phyloP scores from a whole-genome alignment of 805 yeast species.

The Teunomyces atbi region DNA sequence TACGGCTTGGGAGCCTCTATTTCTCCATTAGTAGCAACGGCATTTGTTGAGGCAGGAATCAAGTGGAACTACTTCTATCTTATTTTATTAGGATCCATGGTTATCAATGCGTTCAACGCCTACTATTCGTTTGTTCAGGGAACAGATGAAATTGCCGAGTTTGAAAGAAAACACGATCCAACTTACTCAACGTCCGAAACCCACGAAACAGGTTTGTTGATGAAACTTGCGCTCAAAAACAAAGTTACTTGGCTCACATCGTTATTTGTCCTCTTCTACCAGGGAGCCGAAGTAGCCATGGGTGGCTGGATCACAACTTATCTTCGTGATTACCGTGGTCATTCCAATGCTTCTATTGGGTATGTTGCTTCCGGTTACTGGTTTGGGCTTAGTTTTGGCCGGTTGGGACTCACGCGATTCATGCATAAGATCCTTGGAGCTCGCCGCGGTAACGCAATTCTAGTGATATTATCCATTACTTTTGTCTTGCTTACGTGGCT shows the following conservation, averaged over 20 bases:
- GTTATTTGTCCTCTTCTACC: slow-evolving; percentile 18
- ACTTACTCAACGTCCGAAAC: neutral
- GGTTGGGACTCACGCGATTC: slow-evolving; percentile 17
- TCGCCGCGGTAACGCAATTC: slow-evolving; percentile 12
- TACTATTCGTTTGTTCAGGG: slow-evolving; percentile 14
- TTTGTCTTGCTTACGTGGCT: slow-evolving; percentile 18
- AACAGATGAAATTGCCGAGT: slow-evolving; percentile 13
- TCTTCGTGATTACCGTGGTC: slow-evolving; percentile 19
- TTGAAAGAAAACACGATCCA: neutral
- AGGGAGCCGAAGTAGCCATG: slow-evolving; percentile 21
- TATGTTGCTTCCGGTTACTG: slow-evolving; percentile 24
- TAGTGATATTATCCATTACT: slow-evolving; percentile 11
- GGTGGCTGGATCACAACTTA: slow-evolving; percentile 27
- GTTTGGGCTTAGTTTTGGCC: slow-evolving; percentile 24
- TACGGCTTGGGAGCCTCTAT: slow-evolving; percentile 27
- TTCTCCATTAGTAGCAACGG: slow-evolving; percentile 20
- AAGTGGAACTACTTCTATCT: slow-evolving; percentile 20
- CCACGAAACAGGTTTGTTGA: neutral
- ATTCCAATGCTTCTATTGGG: slow-evolving; percentile 14
- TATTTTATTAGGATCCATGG: slow-evolving; percentile 15
- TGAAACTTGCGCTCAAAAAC: slow-evolving; percentile 16
- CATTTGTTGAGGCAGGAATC: slow-evolving; percentile 14
- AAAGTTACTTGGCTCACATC: slow-evolving; percentile 19
- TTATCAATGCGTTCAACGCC: slow-evolving; percentile 8
- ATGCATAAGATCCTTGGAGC: slow-evolving; percentile 17